Evolutionary conservation across 2,329 filamentous ascomycete genomes (phyloP), one percentile per base, ranked within the genome.

Genomic region (Colletotrichum higginsianum): DNA sequence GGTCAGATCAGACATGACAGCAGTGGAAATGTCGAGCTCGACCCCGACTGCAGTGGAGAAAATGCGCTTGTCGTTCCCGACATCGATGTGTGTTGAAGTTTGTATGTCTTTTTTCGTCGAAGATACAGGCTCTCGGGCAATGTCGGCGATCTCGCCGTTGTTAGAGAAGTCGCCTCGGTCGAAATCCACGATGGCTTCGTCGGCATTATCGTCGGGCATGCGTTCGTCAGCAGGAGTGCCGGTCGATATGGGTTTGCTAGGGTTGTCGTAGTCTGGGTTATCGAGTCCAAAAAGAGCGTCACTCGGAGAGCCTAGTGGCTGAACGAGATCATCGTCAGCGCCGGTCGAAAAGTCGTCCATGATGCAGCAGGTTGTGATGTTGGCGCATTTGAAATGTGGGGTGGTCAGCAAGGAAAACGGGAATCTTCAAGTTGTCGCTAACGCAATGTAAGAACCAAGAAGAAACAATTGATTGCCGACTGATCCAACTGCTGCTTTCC

Each of bases 291-390:
- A 13, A 49, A 73, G n/a, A 52, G 61, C 53, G 68, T 66, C 26
- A 63, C 73, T 57, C 44, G 40, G 23, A 2, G 13, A 49, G 16
- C 15, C 40, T 26, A 60, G 18, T 13, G 57, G 58, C 9, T 46
- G 44, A 4, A 18, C 9, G 21, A 18, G 1, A 11, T 62, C 18
- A 18, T 60, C 58, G 52, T 78, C 75, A 78, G 75, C 75, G 75
- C 77, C 74, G 42, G 55, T 16, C 26, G 53, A 42, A 46, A 60
- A 18, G 35, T 67, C 67, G 66, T 75, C 73, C 66, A 67, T 53
- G n/a, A 38, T 12, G 7, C 49, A 78, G 79, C 75, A 77, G 74
- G 30, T 50, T 62, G 50, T 44, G 65, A 65, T 52, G 35, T 42
- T 18, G 16, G n/a, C 18, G 46, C 46, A 62, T 52, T 42, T n/a